These are phyloP conservation scores for Leucocoprinus birnbaumii DNA, from an alignment of 768 basidiomycete species.

Conservation along the genomic window DNA sequence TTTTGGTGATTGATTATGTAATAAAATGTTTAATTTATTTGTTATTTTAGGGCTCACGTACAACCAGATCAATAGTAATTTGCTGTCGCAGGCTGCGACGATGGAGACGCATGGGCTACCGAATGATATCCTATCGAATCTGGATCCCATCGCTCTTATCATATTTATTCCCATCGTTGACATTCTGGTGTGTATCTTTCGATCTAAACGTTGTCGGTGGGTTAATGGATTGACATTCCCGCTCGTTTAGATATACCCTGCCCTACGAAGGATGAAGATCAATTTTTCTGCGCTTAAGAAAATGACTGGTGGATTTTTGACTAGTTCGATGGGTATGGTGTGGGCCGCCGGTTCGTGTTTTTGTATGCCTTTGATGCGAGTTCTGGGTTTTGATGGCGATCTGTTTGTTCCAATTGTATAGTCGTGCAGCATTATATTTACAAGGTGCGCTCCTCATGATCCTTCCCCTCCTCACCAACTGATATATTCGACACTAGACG, in stretches of 20 bases:
- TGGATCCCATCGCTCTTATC: constrained; percentile 74
- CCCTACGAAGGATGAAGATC: constrained; percentile 45
- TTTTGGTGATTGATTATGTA: constrained; percentile 8
- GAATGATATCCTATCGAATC: constrained; percentile 76
- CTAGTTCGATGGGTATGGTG: constrained; percentile 55
- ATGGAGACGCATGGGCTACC: constrained; percentile 71
- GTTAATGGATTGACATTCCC: no score
- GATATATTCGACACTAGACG: constrained; percentile 33
- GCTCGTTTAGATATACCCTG: constrained; percentile 50
- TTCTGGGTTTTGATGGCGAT: no score
- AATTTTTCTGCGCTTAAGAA: constrained; percentile 59
- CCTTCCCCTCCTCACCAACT: not conserved
- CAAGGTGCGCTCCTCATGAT: constrained; percentile 29
- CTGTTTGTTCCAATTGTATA: no score
- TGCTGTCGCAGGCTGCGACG: constrained; percentile 79
- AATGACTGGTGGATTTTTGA: constrained; percentile 54
- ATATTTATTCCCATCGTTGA: constrained; percentile 70
- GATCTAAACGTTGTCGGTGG: no score
- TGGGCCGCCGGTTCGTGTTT: constrained; percentile 46
- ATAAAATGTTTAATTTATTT: not conserved
- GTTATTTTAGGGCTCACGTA: constrained; percentile 53
- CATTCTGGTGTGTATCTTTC: constrained; percentile 37
- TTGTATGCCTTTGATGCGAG: no score
- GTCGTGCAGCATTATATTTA: constrained; percentile 76
- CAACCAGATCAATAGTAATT: constrained; percentile 76